Evolutionary conservation across 768 basidiomycete species (phyloP).

Genomic region (Coprinopsis marcescibilis): DNA sequence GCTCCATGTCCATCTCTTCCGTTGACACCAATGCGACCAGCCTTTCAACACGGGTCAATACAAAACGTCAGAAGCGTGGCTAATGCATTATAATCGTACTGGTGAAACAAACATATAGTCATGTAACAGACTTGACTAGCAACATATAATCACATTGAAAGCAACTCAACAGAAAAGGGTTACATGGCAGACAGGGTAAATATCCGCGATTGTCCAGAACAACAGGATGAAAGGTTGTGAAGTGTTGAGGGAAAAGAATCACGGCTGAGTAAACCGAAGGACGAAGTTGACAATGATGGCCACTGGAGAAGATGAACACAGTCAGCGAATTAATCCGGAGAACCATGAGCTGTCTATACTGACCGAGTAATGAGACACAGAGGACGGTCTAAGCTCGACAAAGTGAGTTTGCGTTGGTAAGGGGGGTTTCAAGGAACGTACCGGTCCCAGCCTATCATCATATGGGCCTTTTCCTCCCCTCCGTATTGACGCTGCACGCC

Average conservation of each 20-base stretch:
- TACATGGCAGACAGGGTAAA: not conserved
- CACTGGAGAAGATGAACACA: slow-evolving; percentile 36
- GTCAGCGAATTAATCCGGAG: not conserved
- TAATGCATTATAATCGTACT: slow-evolving; percentile 19
- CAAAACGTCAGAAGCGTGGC: slow-evolving; percentile 53
- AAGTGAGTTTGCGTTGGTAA: slow-evolving; percentile 6
- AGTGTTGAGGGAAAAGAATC: too few relatives aligned
- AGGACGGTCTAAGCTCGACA: slow-evolving; percentile 57
- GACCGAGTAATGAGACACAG: slow-evolving; percentile 77
- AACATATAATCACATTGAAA: not conserved
- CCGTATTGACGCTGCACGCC: slow-evolving; percentile 91
- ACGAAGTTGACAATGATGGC: slow-evolving; percentile 84
- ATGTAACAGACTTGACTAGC: slow-evolving; percentile 9
- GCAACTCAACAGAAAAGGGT: not conserved
- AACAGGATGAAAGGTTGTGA: not conserved
- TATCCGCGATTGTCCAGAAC: not conserved
- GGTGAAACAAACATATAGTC: too few relatives aligned
- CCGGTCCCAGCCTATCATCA: slow-evolving; percentile 92
- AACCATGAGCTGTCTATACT: slow-evolving; percentile 13
- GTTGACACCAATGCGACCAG: slow-evolving; percentile 59
- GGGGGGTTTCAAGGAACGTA: slow-evolving; percentile 39
- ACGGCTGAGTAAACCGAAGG: slow-evolving; percentile 61
- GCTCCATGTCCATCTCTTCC: slow-evolving; percentile 72
- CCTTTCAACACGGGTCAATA: slow-evolving; percentile 41
- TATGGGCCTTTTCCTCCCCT: slow-evolving; percentile 90